phyloP scores from a whole-genome alignment of 495 filamentous ascomycete species.

The Neurospora sp. region DNA sequence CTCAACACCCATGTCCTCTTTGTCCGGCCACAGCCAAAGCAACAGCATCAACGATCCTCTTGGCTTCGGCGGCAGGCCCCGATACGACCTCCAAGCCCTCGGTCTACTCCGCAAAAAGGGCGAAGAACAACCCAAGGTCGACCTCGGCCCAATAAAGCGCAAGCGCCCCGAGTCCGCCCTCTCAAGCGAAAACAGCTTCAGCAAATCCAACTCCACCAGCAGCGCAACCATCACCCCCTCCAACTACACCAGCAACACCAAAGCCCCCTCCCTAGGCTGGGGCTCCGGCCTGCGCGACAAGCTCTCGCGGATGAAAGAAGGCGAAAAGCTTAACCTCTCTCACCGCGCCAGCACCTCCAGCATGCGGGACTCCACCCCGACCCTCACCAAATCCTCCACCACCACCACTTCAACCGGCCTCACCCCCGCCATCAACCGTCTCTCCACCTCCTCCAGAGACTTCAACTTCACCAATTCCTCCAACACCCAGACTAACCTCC shows the following conservation, averaged over 20 bases:
- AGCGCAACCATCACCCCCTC: background rate
- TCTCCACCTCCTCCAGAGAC: background rate
- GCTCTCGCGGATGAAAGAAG: conserved; percentile 44
- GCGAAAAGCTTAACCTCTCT: conserved; percentile 31
- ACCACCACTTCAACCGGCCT: conserved; percentile 13
- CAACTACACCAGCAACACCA: background rate
- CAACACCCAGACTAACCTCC: background rate
- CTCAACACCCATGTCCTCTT: conserved; percentile 4
- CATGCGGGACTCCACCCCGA: background rate
- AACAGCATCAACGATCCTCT: background rate
- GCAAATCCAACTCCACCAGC: conserved; percentile 12
- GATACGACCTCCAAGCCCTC: conserved; percentile 38
- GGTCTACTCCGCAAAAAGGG: conserved; percentile 49
- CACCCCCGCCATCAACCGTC: background rate
- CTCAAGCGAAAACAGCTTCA: conserved; percentile 10
- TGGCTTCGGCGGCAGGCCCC: background rate
- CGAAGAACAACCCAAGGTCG: conserved; percentile 37
- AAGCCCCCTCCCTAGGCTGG: conserved; percentile 34
- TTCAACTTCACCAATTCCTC: conserved; percentile 1
- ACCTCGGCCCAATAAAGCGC: conserved; percentile 64
- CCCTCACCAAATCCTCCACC: background rate
- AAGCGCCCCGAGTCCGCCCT: conserved; percentile 41
- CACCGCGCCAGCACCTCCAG: conserved; percentile 16
- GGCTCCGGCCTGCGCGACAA: conserved; percentile 36
- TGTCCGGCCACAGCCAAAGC: conserved; percentile 1